These are phyloP conservation scores for Alternaria gaisen DNA, from an alignment of 2,329 filamentous ascomycete species.

Conservation along the genomic window DNA sequence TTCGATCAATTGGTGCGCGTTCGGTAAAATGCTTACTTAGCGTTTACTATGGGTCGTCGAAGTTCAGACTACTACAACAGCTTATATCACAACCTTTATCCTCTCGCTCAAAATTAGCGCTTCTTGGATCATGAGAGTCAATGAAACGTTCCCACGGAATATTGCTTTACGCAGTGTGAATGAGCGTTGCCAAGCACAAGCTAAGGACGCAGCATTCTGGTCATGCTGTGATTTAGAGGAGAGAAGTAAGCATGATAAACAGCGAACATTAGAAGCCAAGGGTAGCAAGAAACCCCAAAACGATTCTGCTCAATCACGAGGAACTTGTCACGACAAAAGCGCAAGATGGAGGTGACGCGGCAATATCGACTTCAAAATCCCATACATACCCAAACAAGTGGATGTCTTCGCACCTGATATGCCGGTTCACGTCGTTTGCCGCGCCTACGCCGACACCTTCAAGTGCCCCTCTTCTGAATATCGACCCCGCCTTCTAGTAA, in stretches of 20 bases:
- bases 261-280: background rate
- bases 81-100: background rate
- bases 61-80: background rate
- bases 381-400: background rate
- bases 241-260: background rate
- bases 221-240: background rate
- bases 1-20: constrained; percentile 16
- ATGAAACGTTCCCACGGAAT: background rate
- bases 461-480: background rate
- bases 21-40: constrained; percentile 19
- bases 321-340: background rate
- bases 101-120: background rate
- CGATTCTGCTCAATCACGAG: too few species aligned
- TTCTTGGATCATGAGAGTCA: background rate
- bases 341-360: background rate
- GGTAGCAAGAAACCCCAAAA: background rate
- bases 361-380: background rate
- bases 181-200: background rate
- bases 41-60: background rate
- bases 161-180: background rate
- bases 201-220: background rate
- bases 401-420: background rate
- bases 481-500: background rate
- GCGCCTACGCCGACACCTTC: background rate
- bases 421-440: background rate